Evolutionary conservation across 495 filamentous ascomycete species (phyloP), one percentile per base, ranked within the genome.

Genomic region (Penicillium subrubescens): DNA sequence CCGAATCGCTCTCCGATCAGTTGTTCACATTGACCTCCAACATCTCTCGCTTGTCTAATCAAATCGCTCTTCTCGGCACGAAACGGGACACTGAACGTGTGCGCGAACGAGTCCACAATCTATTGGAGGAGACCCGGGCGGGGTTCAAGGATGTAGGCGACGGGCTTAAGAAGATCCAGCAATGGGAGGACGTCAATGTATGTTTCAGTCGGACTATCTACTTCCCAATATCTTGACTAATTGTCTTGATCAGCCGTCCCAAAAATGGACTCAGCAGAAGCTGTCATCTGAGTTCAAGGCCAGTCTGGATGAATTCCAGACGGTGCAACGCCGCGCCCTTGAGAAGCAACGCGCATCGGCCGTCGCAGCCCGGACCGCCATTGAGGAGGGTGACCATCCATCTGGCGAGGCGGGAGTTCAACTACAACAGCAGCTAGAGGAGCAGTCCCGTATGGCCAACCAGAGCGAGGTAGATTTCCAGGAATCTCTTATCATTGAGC

Each of bases 381-480:
- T 92, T 35, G 88, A 92, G 23, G 84, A 90, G 29, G 81, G 67
- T 8, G 81, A 64, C 15, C 66, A 77, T 21, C 56, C 69, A 23
- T 52, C 81, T 4, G 77, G 73, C 39, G 77, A 72, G 37, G 66
- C 66, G 34, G 67, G 77, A 62, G 78, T 82, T 31, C 75, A 79
- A 41, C 83, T 85, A 56, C 83, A 90, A 65, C 82, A 86, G 57
- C 91, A 93, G 70, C 84, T 94, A 59, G 87, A 94, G 71, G 88
- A 95, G 66, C 86, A 91, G 68, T 81, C 89, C 29, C 91, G 89
- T 17, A 84, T 98, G 1, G 95, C 95, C 2, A 86, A 93, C 39
- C 95, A 99, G 73, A 89, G 92, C 71, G 95, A 99, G 70, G 95
- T 99, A 56, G 93, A 98, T 71, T 99, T 98, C 81, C 96, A 99